Base-by-base conservation (phyloP, 2,329 filamentous ascomycete species). In the Hymenotorrendiella dingleyae region DNA sequence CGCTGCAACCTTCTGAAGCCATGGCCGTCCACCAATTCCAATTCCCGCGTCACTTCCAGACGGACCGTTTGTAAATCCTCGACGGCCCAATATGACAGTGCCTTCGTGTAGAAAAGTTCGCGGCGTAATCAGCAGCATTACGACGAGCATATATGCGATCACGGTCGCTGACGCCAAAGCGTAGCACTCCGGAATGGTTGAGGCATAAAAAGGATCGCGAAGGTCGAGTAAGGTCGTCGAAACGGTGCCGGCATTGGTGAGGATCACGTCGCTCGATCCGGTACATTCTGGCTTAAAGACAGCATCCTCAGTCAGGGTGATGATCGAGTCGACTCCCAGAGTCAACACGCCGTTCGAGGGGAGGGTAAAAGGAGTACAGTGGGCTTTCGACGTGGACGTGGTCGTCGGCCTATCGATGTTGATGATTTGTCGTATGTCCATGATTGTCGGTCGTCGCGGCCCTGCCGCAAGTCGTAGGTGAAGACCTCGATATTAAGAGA, bases 81-180 rank as follows among this genome's bases (percentile, higher is more conserved):
- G 80, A 20, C 85, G 75, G 32, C 86, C 85, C 36, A 94, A 71
- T 45, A 93, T 83, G 33, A 91, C 86, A 36, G 86, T 80, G 17
- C 88, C 87, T 41, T 88, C 88, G 45, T 94, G 81, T 49, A 94
- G 82, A 62, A 93, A 95, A 3, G 93, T 95, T 39, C 91, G 81
- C n/a, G 91, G 91, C 0, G 84, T 89, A 58, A 96, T 70, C 48
- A 97, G 73, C n/a, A 91, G 90, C 76, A 96, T 81, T 56, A 96
- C 76, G 52, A 95, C 83, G 53, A 89, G 77, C 72, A 86, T 73
- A 68, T 95, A 86, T 38, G 94, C 85, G 67, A 94, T 94, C 59
- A 89, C 69, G 0, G 90, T 97, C 14, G 88, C 88, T 12, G 89
- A 86, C 43, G 89, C 89, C 41, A 97, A 84, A 34, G 90, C 90